Evolutionary conservation across 2,329 filamentous ascomycete species (phyloP), one percentile per base, ranked within the genome.

Genomic region (Dendryphion nanum): DNA sequence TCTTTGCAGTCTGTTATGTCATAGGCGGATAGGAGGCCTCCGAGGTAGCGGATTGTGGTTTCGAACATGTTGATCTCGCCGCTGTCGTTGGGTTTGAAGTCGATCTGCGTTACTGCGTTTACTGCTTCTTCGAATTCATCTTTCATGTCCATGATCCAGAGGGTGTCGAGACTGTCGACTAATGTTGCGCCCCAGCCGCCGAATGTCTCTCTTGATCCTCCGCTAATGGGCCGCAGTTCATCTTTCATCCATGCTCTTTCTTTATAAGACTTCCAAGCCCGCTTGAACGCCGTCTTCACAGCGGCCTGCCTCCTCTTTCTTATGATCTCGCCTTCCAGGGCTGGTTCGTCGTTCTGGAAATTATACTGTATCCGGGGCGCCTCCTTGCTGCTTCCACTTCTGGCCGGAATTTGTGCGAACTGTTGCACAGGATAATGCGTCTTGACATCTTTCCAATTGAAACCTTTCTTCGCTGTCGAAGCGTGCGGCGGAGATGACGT

Each of bases 151-250:
- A 86, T 79, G 47, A 86, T 81, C 81, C 81, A 85, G 12, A 86
- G 69, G 12, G 78, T 79, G 56, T 86, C 83, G 33, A 84, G 71
- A 5, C 77, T 47, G 68, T 95, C 89, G 4, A 95, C 85, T 39
- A 95, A 63, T 1, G 89, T 91, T 10, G 88, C 88, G 7, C 85
- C 86, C 89, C 89, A 95, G 31, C 86, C 89, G 59, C 87, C 91
- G 65, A 95, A 95, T 0, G 88, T 86, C 54, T 95, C 86, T 8
- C 79, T 78, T 45, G 72, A 78, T 13, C 68, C 70, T 38, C 81
- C 82, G 19, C 78, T 77, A 5, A 93, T 71, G 3, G 90, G 90
- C 28, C 70, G 74, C 17, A 96, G 67, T 67, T 96, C 90, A 57
- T 96, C 91, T 54, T 91, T 85, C 44, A 81, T 79, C 79, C 86